Conservation (phyloP, 2,329 filamentous ascomycete genomes). For the Rutstroemia sp. region DNA sequence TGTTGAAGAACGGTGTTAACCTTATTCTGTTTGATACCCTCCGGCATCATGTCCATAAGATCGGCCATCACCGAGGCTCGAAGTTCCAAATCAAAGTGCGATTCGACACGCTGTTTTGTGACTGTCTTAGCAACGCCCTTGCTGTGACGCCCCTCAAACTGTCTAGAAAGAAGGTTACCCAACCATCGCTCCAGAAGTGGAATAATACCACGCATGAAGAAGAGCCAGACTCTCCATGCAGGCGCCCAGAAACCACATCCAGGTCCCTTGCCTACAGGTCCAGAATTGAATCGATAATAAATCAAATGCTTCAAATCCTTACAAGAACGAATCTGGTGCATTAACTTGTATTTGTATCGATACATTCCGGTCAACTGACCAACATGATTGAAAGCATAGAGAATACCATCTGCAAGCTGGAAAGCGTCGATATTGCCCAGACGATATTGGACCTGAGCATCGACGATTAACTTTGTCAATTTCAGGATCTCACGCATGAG, state of each 20-base stretch:
- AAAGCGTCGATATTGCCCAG: conserved; percentile 98
- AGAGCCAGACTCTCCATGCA: conserved; percentile 97
- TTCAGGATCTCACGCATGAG: conserved; percentile 96
- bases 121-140: conserved; percentile 99
- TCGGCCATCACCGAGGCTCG: conserved; percentile 98
- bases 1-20: conserved; percentile 97
- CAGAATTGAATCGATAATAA: conserved; percentile 97
- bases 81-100: conserved; percentile 94
- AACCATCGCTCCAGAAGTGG: conserved; percentile 95
- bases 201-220: conserved; percentile 98
- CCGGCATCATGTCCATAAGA: conserved; percentile 99
- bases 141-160: conserved; percentile 97
- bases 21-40: conserved; percentile 99
- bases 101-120: conserved; percentile 97
- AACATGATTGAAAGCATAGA: conserved; percentile 99
- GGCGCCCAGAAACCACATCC: conserved; percentile 99
- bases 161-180: conserved; percentile 89
- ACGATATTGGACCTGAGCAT: conserved; percentile 96
- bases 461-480: conserved; percentile 93
- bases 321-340: conserved; percentile 98
- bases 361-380: conserved; percentile 99
- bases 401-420: conserved; percentile 93
- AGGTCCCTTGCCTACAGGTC: conserved; percentile 92
- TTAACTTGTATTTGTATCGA: conserved; percentile 99
- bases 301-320: conserved; percentile 99